These are phyloP conservation scores for Tricholoma hemisulphureum DNA, from an alignment of 768 basidiomycete species.

Conservation along the genomic window DNA sequence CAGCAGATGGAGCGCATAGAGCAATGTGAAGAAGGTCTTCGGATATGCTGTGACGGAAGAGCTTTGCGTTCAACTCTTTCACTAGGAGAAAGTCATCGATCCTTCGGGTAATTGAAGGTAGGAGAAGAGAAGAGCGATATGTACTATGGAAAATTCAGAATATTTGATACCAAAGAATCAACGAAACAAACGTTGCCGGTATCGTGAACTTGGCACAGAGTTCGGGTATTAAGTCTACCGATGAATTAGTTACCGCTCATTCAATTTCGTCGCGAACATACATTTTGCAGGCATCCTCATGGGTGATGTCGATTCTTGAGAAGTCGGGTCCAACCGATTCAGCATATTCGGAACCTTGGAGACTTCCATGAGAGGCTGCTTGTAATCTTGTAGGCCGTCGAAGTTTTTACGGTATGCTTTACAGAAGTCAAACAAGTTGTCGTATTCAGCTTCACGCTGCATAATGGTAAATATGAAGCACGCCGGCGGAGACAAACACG, in stretches of 20 bases:
- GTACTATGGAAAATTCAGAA: slow-evolving; percentile 39
- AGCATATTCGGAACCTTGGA: slow-evolving; percentile 45
- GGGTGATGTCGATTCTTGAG: slow-evolving; percentile 37
- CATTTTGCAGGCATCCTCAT: slow-evolving; percentile 56
- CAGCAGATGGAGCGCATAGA: slow-evolving; percentile 67
- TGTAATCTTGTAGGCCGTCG: slow-evolving; percentile 54
- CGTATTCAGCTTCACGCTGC: slow-evolving; percentile 62
- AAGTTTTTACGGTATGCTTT: slow-evolving; percentile 61
- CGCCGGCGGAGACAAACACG: slow-evolving; percentile 25
- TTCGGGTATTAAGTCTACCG: slow-evolving; percentile 80
- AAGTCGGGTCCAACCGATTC: slow-evolving; percentile 61
- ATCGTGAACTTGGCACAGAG: slow-evolving; percentile 69
- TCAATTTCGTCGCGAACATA: slow-evolving; percentile 22
- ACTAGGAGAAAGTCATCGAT: slow-evolving; percentile 75
- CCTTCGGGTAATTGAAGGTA: slow-evolving; percentile 73
- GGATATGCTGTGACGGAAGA: slow-evolving; percentile 61
- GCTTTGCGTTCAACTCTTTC: slow-evolving; percentile 71
- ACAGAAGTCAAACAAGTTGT: slow-evolving; percentile 66
- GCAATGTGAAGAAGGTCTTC: slow-evolving; percentile 65
- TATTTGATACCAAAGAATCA: background rate
- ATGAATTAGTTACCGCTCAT: background rate
- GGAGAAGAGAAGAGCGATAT: slow-evolving; percentile 62
- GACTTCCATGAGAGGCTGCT: slow-evolving; percentile 76
- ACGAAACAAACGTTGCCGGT: slow-evolving; percentile 59
- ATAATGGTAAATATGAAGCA: background rate